A percentile compares a stretch with the other conserved stretches of the same genome.
Evolutionary conservation across 2,329 filamentous ascomycete species (phyloP).

Genomic region (Plenodomus tracheiphilus): DNA sequence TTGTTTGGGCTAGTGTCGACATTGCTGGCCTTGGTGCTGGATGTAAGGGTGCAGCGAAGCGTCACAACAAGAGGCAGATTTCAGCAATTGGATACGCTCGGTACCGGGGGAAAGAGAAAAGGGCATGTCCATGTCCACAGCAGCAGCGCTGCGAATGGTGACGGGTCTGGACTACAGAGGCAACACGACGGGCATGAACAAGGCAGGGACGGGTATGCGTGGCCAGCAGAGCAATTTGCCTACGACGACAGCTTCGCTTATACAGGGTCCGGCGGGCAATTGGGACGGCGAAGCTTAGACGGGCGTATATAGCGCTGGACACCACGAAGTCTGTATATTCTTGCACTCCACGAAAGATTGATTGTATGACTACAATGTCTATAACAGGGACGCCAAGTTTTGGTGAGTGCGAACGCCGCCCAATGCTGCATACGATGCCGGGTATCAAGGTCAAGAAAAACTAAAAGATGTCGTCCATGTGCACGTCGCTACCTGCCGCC

Average conservation of each 20-base stretch:
- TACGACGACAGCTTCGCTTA: slow-evolving; percentile 48
- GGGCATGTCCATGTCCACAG: slow-evolving; percentile 8
- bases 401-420: slow-evolving; percentile 30
- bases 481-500: slow-evolving; percentile 57
- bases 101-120: slow-evolving; percentile 32
- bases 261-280: slow-evolving; percentile 36
- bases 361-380: too few relatives aligned
- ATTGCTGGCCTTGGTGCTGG: slow-evolving; percentile 53
- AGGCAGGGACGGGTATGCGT: slow-evolving; percentile 41
- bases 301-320: slow-evolving; percentile 7
- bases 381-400: not conserved
- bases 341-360: too few relatives aligned
- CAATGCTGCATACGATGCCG: slow-evolving; percentile 24
- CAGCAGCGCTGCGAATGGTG: not conserved
- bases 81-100: slow-evolving; percentile 50
- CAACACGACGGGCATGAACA: slow-evolving; percentile 11
- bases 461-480: slow-evolving; percentile 50
- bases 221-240: slow-evolving; percentile 49
- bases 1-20: slow-evolving; percentile 53
- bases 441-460: slow-evolving; percentile 37
- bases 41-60: slow-evolving; percentile 50
- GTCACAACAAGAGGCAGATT: slow-evolving; percentile 54
- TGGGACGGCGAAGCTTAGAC: slow-evolving; percentile 18
- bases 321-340: not conserved
- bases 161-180: not conserved